Evolutionary conservation across 2,329 filamentous ascomycete species (phyloP).

Genomic region (Cercospora canescens): DNA sequence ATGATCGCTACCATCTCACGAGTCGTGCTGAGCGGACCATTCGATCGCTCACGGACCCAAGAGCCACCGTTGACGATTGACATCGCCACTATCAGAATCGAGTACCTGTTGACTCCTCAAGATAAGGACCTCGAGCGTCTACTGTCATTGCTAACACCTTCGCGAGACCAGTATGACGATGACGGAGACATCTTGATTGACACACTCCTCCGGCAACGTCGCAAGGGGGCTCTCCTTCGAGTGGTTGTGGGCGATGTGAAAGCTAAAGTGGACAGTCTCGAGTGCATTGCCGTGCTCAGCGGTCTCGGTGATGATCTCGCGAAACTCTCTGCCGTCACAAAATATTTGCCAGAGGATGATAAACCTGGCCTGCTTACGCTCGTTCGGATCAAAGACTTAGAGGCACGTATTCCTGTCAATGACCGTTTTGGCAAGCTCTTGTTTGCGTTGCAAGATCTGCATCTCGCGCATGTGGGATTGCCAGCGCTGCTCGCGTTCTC

Average conservation of each 20-base stretch:
- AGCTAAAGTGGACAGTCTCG: slow-evolving; percentile 61
- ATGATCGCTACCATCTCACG: slow-evolving; percentile 73
- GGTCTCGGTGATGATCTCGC: slow-evolving; percentile 73
- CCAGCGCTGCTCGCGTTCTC: slow-evolving; percentile 82
- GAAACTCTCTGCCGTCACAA: slow-evolving; percentile 82
- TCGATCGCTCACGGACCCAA: slow-evolving; percentile 44
- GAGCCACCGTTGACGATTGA: slow-evolving; percentile 22
- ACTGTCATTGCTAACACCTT: slow-evolving; percentile 84
- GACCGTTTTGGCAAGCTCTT: slow-evolving; percentile 66
- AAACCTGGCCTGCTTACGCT: slow-evolving; percentile 83
- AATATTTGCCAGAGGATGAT: slow-evolving; percentile 95
- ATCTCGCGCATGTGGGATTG: slow-evolving; percentile 78
- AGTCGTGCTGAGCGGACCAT: slow-evolving; percentile 71
- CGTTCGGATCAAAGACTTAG: slow-evolving; percentile 63
- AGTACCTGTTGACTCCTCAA: slow-evolving; percentile 71
- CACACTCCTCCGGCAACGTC: slow-evolving; percentile 79
- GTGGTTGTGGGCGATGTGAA: slow-evolving; percentile 66
- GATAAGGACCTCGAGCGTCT: slow-evolving; percentile 80
- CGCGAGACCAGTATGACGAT: slow-evolving; percentile 82
- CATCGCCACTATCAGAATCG: slow-evolving; percentile 57
- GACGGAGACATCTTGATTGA: slow-evolving; percentile 95
- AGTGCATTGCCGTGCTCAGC: slow-evolving; percentile 67
- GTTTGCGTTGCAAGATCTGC: slow-evolving; percentile 61
- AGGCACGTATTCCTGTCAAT: slow-evolving; percentile 63
- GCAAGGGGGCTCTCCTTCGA: slow-evolving; percentile 81